Percentiles rank a stretch among this genome's conserved stretches.
Evolutionary conservation across 2,329 filamentous ascomycete genomes (phyloP).

Genomic region (Xylaria polymorpha): DNA sequence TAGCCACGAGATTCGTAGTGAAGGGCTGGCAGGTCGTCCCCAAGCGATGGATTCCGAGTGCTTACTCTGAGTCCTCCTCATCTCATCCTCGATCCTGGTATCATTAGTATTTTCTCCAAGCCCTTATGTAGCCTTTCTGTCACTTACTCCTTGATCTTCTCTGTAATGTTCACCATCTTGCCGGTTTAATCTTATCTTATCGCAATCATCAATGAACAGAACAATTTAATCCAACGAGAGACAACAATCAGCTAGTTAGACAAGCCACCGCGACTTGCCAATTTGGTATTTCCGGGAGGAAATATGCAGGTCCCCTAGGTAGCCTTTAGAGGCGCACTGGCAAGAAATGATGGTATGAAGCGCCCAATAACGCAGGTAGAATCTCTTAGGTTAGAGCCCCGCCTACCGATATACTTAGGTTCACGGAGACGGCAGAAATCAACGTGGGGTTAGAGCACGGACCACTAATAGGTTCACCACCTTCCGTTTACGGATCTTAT

Average conservation of each 20-base stretch:
- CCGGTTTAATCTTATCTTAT: constrained; percentile 33
- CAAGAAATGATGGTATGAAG: neutral
- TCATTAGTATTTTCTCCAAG: constrained; percentile 18
- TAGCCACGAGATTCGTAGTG: constrained; percentile 22
- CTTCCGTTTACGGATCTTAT: constrained; percentile 20
- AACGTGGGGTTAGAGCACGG: constrained; percentile 36
- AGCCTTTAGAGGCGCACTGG: neutral
- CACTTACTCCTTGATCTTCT: constrained; percentile 98
- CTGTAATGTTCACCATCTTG: constrained; percentile 98
- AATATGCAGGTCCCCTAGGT: neutral
- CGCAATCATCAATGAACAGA: constrained; percentile 10
- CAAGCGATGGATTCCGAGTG: constrained; percentile 32
- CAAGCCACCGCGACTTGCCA: neutral
- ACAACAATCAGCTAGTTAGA: neutral
- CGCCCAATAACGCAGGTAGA: constrained; percentile 8
- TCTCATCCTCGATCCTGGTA: constrained; percentile 99
- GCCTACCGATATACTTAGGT: constrained; percentile 12
- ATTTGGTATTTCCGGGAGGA: neutral
- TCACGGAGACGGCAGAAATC: constrained; percentile 37
- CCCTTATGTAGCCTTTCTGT: neutral
- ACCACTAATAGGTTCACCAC: constrained; percentile 26
- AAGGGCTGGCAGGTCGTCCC: constrained; percentile 23
- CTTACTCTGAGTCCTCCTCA: constrained; percentile 98
- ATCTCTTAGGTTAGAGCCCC: constrained; percentile 23
- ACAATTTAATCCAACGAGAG: neutral